Evolutionary conservation across 768 basidiomycete species (phyloP).

Genomic region (Amanita rimosa): DNA sequence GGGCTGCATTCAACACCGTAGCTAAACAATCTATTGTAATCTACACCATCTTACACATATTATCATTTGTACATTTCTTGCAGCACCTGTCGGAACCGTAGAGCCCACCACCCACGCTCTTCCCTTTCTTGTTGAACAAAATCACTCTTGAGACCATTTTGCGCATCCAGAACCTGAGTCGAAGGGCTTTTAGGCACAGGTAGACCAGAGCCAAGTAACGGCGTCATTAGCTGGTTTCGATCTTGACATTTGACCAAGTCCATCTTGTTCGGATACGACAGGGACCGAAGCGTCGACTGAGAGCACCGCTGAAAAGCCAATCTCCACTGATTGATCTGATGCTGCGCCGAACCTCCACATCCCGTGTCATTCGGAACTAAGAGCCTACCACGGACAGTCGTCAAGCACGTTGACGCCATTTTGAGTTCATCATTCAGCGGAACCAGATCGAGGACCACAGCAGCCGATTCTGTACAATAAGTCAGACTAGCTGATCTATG

Average conservation of each 20-base stretch:
- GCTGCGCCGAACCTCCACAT: not conserved
- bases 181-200: conserved; percentile 72
- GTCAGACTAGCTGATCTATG: not conserved
- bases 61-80: conserved; percentile 11
- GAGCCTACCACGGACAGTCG: conserved; percentile 3
- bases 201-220: conserved; percentile 28
- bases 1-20: not conserved
- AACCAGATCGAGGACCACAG: conserved; percentile 3
- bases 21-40: not conserved
- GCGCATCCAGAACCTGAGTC: conserved; percentile 30
- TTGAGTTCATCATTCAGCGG: conserved; percentile 1
- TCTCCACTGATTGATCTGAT: conserved; percentile 27
- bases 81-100: conserved; percentile 53
- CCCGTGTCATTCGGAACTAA: not conserved
- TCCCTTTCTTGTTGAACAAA: conserved; percentile 40
- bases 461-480: not conserved
- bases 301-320: conserved; percentile 42
- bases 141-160: conserved; percentile 5
- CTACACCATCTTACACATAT: not conserved
- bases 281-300: conserved; percentile 32
- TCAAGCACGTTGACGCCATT: not conserved
- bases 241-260: conserved; percentile 18
- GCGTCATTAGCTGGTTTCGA: conserved; percentile 20
- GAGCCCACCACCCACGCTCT: conserved; percentile 66
- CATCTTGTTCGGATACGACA: conserved; percentile 10